Conservation (phyloP, 768 basidiomycete species). For the Pisolithus microcarpus region DNA sequence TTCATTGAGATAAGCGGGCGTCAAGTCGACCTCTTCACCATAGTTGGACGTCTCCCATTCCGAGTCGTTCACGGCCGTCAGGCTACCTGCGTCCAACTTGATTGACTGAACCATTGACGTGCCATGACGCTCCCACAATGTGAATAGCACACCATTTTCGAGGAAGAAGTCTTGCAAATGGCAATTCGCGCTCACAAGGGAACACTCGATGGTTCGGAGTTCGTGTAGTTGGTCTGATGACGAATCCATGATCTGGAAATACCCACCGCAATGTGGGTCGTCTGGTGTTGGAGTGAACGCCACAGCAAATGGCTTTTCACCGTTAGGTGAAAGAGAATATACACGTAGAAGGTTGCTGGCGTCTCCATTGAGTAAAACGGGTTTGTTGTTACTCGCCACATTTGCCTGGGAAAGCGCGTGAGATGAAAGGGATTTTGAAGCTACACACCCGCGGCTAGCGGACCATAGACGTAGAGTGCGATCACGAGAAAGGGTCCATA, state of each 20-base stretch:
- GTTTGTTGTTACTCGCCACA: slow-evolving; percentile 27
- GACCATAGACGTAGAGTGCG: slow-evolving; percentile 82
- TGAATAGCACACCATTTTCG: slow-evolving; percentile 46
- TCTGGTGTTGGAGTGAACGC: slow-evolving; percentile 66
- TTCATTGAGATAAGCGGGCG: slow-evolving; percentile 85
- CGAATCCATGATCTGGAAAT: slow-evolving; percentile 61
- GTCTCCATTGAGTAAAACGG: slow-evolving; percentile 51
- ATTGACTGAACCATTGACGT: slow-evolving; percentile 60
- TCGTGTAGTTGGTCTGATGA: slow-evolving; percentile 54
- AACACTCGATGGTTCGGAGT: slow-evolving; percentile 52
- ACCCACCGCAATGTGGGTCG: slow-evolving; percentile 65
- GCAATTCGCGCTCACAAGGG: slow-evolving; percentile 53
- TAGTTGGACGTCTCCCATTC: slow-evolving; percentile 54
- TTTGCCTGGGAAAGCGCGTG: slow-evolving; percentile 26
- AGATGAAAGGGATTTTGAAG: slow-evolving; percentile 46
- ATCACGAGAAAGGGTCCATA: slow-evolving; percentile 86
- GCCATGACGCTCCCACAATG: slow-evolving; percentile 79
- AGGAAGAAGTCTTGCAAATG: slow-evolving; percentile 75
- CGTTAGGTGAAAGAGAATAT: slow-evolving; percentile 40
- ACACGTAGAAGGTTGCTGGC: slow-evolving; percentile 60
- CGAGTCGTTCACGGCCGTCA: slow-evolving; percentile 22
- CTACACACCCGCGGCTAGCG: slow-evolving; percentile 64
- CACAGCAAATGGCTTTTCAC: slow-evolving; percentile 54
- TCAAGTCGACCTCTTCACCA: slow-evolving; percentile 67
- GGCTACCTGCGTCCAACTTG: slow-evolving; percentile 35